Evolutionary conservation across 1,284 basidiomycete species (phyloP).

Genomic region (Ustilago sp.): DNA sequence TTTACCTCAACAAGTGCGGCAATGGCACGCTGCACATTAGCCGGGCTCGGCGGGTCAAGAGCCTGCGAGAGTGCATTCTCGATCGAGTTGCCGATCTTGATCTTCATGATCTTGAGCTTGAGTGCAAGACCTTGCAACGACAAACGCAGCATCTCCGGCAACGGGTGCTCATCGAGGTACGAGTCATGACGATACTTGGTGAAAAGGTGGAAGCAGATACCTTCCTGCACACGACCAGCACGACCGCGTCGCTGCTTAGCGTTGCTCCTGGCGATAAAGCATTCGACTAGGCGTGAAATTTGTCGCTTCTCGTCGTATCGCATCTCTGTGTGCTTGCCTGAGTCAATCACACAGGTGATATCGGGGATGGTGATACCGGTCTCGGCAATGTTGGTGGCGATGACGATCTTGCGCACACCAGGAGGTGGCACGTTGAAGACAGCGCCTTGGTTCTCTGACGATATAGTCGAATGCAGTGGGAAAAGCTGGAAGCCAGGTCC

Average conservation of each 20-base stretch:
- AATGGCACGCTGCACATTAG: slow-evolving; percentile 92
- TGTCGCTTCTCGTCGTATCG: slow-evolving; percentile 96
- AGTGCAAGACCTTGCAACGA: slow-evolving; percentile 94
- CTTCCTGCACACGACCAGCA: slow-evolving; percentile 90
- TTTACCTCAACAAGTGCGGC: slow-evolving; percentile 90
- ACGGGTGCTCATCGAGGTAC: slow-evolving; percentile 85
- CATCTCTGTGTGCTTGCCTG: slow-evolving; percentile 81
- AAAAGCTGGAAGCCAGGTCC: slow-evolving; percentile 80
- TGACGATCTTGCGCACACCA: slow-evolving; percentile 89
- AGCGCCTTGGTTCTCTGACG: slow-evolving; percentile 81
- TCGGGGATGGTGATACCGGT: slow-evolving; percentile 98
- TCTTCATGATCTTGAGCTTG: slow-evolving; percentile 95
- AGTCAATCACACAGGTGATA: slow-evolving; percentile 96
- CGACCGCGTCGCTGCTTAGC: slow-evolving; percentile 91
- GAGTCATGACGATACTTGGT: slow-evolving; percentile 87
- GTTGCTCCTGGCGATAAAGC: slow-evolving; percentile 92
- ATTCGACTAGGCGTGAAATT: slow-evolving; percentile 90
- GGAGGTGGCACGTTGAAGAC: slow-evolving; percentile 88
- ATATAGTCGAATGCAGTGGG: slow-evolving; percentile 85
- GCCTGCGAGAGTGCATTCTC: slow-evolving; percentile 90
- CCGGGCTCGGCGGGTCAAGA: slow-evolving; percentile 85
- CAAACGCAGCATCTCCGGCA: slow-evolving; percentile 94
- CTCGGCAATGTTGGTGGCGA: slow-evolving; percentile 81
- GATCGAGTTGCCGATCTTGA: slow-evolving; percentile 83
- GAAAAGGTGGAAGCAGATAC: slow-evolving; percentile 95